Evolutionary conservation across 768 basidiomycete genomes (phyloP), one percentile per base, ranked within the genome.

Genomic region (Amanita pallidorosea): DNA sequence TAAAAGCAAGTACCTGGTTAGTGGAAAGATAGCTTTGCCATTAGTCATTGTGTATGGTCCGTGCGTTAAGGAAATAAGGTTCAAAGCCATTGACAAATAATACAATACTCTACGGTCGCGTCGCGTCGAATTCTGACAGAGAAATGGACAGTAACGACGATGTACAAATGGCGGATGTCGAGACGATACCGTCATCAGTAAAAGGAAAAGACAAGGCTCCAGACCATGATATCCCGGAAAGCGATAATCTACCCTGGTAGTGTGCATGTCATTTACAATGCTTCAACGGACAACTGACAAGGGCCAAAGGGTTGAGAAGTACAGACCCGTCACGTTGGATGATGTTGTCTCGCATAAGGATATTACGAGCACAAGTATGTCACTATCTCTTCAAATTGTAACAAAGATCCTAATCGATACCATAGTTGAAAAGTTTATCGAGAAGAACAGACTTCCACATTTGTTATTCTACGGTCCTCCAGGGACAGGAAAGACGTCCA

Each of bases 311-410:
- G 96, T 98, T 34, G 95, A 99, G 67, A 97, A 98, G 67, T 98
- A 97, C 68, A 71, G 96, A 49, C 96, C 96, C 11, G 85, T 84
- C 7, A 85, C 86, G 2, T 68, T 99, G 51, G 83, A 86, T 58
- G 96, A 98, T 58, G 91, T 99, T 18, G 96, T 99, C 7, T 95
- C 95, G 0, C 96, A 99, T 62, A 84, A 88, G 56, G 92, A 96
- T 62, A 98, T 98, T 56, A 97, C 86, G 1, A 79, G 72, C 42
- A 99, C 96, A 7, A 97, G 96, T 98, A 54, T 59, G 85, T 69
- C 7, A 29, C 33, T 15, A 20, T 31, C 5, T 20, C 27, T 45
- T 27, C 37, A 12, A n/a, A 27, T 17, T n/a, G 47, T 12, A 23
- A 27, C 29, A 7, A 36, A 15, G 12, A 45, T 54, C 45, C 46